Conservation (phyloP, 257 asterid species). For the Lycium ferocissimum region DNA sequence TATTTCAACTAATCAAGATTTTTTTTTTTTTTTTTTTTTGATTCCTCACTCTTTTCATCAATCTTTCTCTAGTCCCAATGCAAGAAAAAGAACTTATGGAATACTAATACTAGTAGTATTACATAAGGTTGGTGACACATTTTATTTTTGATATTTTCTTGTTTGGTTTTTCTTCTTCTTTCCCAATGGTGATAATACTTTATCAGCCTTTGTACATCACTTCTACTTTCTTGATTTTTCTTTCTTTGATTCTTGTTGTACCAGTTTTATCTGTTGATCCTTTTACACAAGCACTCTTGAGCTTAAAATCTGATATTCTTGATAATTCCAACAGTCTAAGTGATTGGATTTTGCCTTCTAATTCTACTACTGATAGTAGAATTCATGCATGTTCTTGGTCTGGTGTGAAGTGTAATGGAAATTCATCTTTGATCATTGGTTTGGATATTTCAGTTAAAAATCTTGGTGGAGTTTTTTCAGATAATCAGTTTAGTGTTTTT, state of each 20-base stretch:
- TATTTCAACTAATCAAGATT: constrained; percentile 41
- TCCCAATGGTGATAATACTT: constrained; percentile 81
- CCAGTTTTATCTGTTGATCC: constrained; percentile 65
- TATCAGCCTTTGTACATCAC: constrained; percentile 44
- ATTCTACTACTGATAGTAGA: constrained; percentile 36
- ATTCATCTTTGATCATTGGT: constrained; percentile 59
- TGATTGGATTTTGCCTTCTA: constrained; percentile 68
- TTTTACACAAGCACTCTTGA: constrained; percentile 73
- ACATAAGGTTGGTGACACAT: constrained; percentile 37
- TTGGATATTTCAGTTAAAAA: constrained; percentile 82
- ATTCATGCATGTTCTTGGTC: constrained; percentile 84
- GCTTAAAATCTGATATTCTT: constrained; percentile 69
- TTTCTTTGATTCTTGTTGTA: constrained; percentile 38
- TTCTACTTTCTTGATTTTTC: constrained; percentile 39
- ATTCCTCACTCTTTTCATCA: constrained; percentile 42
- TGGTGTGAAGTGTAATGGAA: constrained; percentile 67
- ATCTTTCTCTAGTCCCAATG: constrained; percentile 83
- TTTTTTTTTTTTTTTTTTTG: not conserved
- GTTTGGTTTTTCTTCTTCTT: constrained; percentile 26
- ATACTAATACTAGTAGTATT: not conserved
- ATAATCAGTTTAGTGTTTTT: constrained; percentile 58
- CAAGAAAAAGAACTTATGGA: constrained; percentile 40
- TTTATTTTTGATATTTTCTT: constrained; percentile 40
- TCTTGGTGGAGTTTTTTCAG: constrained; percentile 77
- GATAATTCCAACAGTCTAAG: constrained; percentile 59